These are phyloP conservation scores for Intubia oerlemansii DNA, from an alignment of 2,329 filamentous ascomycete species.

Conservation along the genomic window DNA sequence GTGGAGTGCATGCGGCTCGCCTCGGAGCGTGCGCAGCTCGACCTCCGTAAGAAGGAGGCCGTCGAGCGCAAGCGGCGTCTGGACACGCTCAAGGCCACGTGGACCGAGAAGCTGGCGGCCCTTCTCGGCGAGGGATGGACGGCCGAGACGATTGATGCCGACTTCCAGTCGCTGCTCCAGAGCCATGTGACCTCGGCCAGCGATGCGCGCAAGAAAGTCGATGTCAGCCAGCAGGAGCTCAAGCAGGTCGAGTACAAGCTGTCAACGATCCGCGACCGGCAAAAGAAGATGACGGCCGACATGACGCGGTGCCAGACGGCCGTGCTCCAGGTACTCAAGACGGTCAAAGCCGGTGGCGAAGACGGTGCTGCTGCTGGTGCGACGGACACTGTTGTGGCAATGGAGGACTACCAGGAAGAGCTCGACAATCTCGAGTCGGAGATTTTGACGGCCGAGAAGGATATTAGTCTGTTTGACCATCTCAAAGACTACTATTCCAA, in stretches of 20 bases:
- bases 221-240: conserved; percentile 48
- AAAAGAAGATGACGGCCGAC: conserved; percentile 42
- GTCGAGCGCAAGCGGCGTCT: conserved; percentile 53
- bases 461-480: conserved; percentile 46
- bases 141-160: conserved; percentile 43
- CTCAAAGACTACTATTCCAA: conserved; percentile 51
- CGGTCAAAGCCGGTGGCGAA: conserved; percentile 15
- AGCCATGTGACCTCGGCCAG: conserved; percentile 34
- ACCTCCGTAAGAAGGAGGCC: conserved; percentile 63
- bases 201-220: conserved; percentile 48
- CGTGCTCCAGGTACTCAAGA: conserved; percentile 26
- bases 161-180: conserved; percentile 43
- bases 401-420: conserved; percentile 32
- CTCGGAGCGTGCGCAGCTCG: conserved; percentile 63
- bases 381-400: conserved; percentile 13
- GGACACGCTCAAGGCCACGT: conserved; percentile 55
- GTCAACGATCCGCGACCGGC: conserved; percentile 39
- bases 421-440: conserved; percentile 26
- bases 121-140: conserved; percentile 48
- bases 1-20: conserved; percentile 65
- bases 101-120: conserved; percentile 45
- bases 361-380: conserved; percentile 9
- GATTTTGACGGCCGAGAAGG: conserved; percentile 40
- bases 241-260: conserved; percentile 58
- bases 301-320: conserved; percentile 36